Base-by-base conservation (phyloP, 495 filamentous ascomycete genomes). In the Podospora comata region DNA sequence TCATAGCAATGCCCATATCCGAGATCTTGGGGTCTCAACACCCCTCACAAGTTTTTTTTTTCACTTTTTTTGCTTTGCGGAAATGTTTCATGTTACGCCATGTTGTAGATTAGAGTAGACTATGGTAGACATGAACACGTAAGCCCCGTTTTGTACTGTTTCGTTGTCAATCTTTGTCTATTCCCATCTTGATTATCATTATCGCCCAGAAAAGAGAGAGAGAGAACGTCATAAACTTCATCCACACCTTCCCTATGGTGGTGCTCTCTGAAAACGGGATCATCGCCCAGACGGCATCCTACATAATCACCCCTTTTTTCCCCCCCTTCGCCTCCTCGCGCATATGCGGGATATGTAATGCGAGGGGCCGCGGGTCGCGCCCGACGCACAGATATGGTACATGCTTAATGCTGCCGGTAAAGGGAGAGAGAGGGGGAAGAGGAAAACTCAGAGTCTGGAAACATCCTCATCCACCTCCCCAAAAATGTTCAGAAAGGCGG, bases 401-500 rank as follows among this genome's bases (percentile, higher is more conserved):
- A 58, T 53, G 32, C 26, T 23, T 34, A 16, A 60, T 44, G 54
- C 67, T 19, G 57, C 54, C 48, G 19, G 30, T 30, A 20, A 54
- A 28, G 20, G 13, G 5, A 28, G 23, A n/a, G 23, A 53, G 0
- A 26, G 27, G 60, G 30, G 56, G 56, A 28, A 28, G 18, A 54
- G 65, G 65, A 27, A 23, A 56, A 23, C 55, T 76, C 67, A 74
- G 20, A 74, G 70, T 32, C 63, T 70, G 15, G 68, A 55, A 59
- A 18, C 64, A 55, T 71, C 70, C 0, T 63, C 74, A 26, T 78
- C 77, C 15, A 74, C 76, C 56, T 82, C 87, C n/a, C 86, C 90
- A 76, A 97, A 90, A 39, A 97, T 71, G 66, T 88, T 89, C 73
- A 90, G 74, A 77, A 97, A 99, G 16, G 93, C 91, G 26, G 83